A percentile compares a stretch with the other conserved stretches of the same genome.
Evolutionary conservation across 768 basidiomycete species (phyloP).

Genomic region (Leccinum pellstonianum): DNA sequence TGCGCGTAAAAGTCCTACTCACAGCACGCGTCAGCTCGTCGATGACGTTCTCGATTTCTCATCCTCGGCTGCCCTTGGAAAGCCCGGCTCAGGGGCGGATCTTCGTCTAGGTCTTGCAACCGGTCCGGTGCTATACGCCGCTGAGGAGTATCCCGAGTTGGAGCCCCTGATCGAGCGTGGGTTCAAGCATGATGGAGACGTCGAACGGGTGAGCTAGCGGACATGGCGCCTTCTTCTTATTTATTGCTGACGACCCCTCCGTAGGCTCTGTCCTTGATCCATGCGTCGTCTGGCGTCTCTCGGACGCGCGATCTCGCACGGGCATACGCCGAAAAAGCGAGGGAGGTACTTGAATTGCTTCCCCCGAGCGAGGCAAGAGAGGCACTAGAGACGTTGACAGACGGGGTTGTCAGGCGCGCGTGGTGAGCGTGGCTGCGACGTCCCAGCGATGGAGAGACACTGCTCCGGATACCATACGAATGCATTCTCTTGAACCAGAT

Average conservation of each 20-base stretch:
- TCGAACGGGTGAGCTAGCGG: slow-evolving; percentile 58
- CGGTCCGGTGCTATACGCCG: slow-evolving; percentile 83
- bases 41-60: slow-evolving; percentile 96
- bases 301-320: slow-evolving; percentile 77
- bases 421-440: slow-evolving; percentile 34
- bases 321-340: slow-evolving; percentile 74
- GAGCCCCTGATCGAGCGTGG: slow-evolving; percentile 76
- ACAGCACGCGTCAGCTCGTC: slow-evolving; percentile 61
- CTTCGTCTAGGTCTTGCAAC: slow-evolving; percentile 81
- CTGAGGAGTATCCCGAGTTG: slow-evolving; percentile 78
- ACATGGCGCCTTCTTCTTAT: background rate
- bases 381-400: slow-evolving; percentile 72
- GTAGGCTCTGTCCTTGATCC: slow-evolving; percentile 61
- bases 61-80: slow-evolving; percentile 75
- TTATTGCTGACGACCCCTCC: background rate
- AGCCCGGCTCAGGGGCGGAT: slow-evolving; percentile 82
- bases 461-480: slow-evolving; percentile 2
- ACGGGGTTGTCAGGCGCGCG: slow-evolving; percentile 61
- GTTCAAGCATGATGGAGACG: slow-evolving; percentile 76
- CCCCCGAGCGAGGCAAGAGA: slow-evolving; percentile 80
- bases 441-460: background rate
- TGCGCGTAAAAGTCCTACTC: background rate
- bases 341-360: slow-evolving; percentile 61
- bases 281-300: slow-evolving; percentile 68
- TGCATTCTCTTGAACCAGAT: background rate